Evolutionary conservation across 768 basidiomycete species (phyloP).

Genomic region (Megacollybia marginata): DNA sequence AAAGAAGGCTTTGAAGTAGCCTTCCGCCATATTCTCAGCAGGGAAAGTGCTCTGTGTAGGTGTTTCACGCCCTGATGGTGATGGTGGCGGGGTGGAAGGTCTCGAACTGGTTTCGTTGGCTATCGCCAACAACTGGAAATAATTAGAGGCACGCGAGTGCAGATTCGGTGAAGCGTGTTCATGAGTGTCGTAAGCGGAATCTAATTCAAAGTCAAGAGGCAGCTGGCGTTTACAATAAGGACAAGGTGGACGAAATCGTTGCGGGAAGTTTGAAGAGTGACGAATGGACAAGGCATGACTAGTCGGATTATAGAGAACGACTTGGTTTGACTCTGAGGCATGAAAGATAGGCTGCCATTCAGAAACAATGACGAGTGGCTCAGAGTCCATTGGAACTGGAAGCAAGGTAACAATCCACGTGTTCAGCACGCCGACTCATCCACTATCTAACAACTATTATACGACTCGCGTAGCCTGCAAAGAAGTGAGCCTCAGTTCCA

Average conservation of each 20-base stretch:
- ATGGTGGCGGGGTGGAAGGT: slow-evolving; percentile 39
- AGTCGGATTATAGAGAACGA: slow-evolving; percentile 81
- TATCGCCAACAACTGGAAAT: slow-evolving; percentile 71
- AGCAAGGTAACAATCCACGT: too few species aligned
- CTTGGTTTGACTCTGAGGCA: slow-evolving; percentile 57
- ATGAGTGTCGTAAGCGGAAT: slow-evolving; percentile 8
- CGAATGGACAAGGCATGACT: slow-evolving; percentile 76
- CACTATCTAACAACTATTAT: too few species aligned
- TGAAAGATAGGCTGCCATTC: slow-evolving; percentile 65
- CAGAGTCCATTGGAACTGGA: too few species aligned
- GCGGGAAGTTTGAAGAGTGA: slow-evolving; percentile 19
- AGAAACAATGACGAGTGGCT: too few species aligned
- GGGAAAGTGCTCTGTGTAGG: slow-evolving; percentile 38
- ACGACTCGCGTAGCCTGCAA: too few species aligned
- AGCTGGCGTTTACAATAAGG: slow-evolving; percentile 70
- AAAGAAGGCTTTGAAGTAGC: slow-evolving; percentile 92
- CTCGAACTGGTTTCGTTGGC: slow-evolving; percentile 58
- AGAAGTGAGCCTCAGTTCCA: too few species aligned
- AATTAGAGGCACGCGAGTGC: slow-evolving; percentile 36
- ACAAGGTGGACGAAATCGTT: slow-evolving; percentile 34
- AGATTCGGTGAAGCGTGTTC: slow-evolving; percentile 6
- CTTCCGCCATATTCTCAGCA: slow-evolving; percentile 76
- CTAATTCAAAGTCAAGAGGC: slow-evolving; percentile 33
- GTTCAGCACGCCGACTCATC: too few species aligned
- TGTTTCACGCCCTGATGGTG: slow-evolving; percentile 11